phyloP scores from a whole-genome alignment of 805 yeast species.

The Metahyphopichia silvanorum region DNA sequence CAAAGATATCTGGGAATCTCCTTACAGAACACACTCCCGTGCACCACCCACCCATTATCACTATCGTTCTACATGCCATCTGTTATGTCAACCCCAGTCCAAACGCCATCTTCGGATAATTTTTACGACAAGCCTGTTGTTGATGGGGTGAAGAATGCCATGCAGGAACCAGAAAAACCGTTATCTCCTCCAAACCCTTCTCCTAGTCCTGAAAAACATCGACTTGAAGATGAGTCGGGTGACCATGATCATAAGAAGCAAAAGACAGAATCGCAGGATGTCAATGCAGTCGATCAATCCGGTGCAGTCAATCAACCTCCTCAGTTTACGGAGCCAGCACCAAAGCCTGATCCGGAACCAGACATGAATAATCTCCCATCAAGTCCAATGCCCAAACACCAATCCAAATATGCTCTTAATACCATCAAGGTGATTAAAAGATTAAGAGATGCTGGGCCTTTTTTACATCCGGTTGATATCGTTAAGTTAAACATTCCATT shows the following conservation, averaged over 20 bases:
- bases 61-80: no score
- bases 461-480: conserved; percentile 84
- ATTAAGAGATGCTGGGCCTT: conserved; percentile 89
- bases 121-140: conserved; percentile 19
- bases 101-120: conserved; percentile 34
- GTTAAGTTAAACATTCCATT: conserved; percentile 86
- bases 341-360: conserved; percentile 71
- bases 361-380: conserved; percentile 66
- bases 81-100: conserved; percentile 40
- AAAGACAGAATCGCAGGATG: conserved; percentile 7
- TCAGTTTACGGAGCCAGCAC: conserved; percentile 52
- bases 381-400: conserved; percentile 77
- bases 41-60: background rate
- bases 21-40: background rate
- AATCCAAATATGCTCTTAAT: conserved; percentile 72
- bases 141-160: background rate
- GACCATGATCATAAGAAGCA: conserved; percentile 16
- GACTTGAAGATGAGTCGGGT: conserved; percentile 21
- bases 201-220: conserved; percentile 38
- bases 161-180: conserved; percentile 29
- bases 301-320: conserved; percentile 7
- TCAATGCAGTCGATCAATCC: conserved; percentile 4
- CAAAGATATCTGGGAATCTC: background rate
- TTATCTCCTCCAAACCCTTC: conserved; percentile 45
- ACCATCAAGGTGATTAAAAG: conserved; percentile 84